These are phyloP conservation scores for Vitis cinerea DNA, from an alignment of 164 flowering plant genomes.

Conservation along the genomic window DNA sequence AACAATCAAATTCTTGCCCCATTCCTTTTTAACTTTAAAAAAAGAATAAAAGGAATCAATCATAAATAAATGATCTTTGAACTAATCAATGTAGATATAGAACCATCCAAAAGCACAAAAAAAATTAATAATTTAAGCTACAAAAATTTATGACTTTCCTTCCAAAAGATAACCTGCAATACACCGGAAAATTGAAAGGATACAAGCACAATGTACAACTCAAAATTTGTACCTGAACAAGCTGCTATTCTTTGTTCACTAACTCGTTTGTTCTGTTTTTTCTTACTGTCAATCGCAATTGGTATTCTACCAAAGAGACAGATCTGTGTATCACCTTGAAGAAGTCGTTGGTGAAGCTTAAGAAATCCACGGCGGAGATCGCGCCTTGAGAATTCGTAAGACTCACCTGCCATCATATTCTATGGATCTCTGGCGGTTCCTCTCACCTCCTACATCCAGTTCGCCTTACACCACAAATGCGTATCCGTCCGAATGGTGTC, in stretches of 20 bases:
- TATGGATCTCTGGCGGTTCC: slow-evolving; percentile 32
- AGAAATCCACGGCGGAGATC: slow-evolving; percentile 36
- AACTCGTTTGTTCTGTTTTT: neutral
- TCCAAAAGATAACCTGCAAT: no score
- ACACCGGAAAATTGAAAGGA: no score
- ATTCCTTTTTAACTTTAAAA: no score
- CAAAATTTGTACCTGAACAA: neutral
- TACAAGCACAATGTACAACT: neutral
- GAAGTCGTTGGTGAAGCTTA: slow-evolving; percentile 46
- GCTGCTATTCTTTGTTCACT: slow-evolving; percentile 6
- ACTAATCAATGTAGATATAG: no score
- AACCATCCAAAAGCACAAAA: no score
- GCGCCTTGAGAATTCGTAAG: slow-evolving; percentile 26
- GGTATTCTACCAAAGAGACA: slow-evolving; percentile 67
- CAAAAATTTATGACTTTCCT: no score
- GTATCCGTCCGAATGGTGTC: slow-evolving; percentile 33
- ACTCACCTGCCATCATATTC: slow-evolving; percentile 12
- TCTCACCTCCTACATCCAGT: slow-evolving; percentile 35
- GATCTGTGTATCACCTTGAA: slow-evolving; percentile 57
- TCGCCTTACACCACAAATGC: slow-evolving; percentile 48
- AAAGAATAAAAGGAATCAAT: no score
- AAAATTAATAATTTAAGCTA: no score
- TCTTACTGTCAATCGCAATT: slow-evolving; percentile 1
- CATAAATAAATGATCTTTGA: no score
- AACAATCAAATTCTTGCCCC: no score